Conservation (phyloP, 2,329 filamentous ascomycete species). For the Cytospora paraplurivora region DNA sequence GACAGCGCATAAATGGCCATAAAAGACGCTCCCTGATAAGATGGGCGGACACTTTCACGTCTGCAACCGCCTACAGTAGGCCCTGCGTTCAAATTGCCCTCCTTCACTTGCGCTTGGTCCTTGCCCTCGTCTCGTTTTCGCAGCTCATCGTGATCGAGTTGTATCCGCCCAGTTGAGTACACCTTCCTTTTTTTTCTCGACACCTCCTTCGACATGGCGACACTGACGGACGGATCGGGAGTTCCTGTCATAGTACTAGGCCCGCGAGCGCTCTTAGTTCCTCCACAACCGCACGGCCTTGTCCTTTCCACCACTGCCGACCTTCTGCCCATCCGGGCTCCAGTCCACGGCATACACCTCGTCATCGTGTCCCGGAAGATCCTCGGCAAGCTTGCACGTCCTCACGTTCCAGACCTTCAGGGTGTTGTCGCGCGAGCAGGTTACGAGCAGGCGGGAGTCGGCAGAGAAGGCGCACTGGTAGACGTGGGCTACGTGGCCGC, state of each 20-base stretch:
- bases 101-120: neutral
- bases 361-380: constrained; percentile 87
- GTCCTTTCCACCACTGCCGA: constrained; percentile 91
- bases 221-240: neutral
- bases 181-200: neutral
- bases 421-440: constrained; percentile 87
- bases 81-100: neutral
- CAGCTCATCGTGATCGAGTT: neutral
- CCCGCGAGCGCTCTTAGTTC: constrained; percentile 46
- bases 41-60: neutral
- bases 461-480: constrained; percentile 93
- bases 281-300: constrained; percentile 73
- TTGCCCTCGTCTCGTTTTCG: neutral
- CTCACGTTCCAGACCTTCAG: constrained; percentile 93
- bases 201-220: neutral
- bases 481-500: constrained; percentile 86
- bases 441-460: constrained; percentile 86
- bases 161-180: neutral
- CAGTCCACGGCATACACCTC: constrained; percentile 95
- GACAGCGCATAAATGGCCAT: neutral
- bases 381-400: constrained; percentile 75
- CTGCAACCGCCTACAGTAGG: neutral
- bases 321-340: constrained; percentile 86
- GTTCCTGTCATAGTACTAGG: neutral
- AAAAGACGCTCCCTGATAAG: neutral